These are phyloP conservation scores for Salvia miltiorrhiza DNA, from an alignment of 257 asterid genomes.

Conservation along the genomic window DNA sequence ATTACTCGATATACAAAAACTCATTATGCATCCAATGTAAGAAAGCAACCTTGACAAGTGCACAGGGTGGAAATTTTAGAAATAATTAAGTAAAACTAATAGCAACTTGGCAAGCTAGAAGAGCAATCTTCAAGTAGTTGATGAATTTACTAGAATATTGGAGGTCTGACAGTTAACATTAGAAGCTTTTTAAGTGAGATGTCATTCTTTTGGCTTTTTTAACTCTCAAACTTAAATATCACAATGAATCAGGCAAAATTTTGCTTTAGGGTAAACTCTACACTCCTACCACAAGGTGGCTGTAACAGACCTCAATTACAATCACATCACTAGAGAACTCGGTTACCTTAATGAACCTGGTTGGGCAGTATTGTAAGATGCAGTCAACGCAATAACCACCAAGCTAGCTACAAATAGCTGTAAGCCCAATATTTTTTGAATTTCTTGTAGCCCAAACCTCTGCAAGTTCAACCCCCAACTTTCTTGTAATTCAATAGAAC, in stretches of 20 bases:
- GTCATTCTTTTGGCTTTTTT: background rate
- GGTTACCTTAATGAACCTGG: constrained; percentile 59
- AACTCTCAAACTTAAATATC: constrained; percentile 3
- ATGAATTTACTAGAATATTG: background rate
- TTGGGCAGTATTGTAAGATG: constrained; percentile 55
- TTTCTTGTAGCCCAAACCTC: constrained; percentile 47
- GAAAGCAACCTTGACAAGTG: constrained; percentile 15
- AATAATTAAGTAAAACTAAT: background rate
- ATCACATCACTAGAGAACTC: background rate
- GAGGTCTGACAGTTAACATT: background rate
- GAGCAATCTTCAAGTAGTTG: constrained; percentile 1
- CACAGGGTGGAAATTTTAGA: background rate
- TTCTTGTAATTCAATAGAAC: constrained; percentile 25
- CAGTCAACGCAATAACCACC: constrained; percentile 64
- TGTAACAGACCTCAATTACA: background rate
- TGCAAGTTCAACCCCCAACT: constrained; percentile 32
- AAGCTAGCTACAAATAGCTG: constrained; percentile 59
- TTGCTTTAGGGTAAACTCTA: background rate
- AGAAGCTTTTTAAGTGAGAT: background rate
- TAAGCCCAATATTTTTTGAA: constrained; percentile 53
- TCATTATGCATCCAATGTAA: background rate
- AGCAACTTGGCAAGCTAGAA: constrained; percentile 9
- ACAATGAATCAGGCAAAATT: background rate
- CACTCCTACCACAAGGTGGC: background rate
- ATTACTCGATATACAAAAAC: background rate